Percentiles rank a stretch among this genome's conserved stretches.
phyloP scores from a whole-genome alignment of 1,284 basidiomycete species.

The Kwoniella shivajii region DNA sequence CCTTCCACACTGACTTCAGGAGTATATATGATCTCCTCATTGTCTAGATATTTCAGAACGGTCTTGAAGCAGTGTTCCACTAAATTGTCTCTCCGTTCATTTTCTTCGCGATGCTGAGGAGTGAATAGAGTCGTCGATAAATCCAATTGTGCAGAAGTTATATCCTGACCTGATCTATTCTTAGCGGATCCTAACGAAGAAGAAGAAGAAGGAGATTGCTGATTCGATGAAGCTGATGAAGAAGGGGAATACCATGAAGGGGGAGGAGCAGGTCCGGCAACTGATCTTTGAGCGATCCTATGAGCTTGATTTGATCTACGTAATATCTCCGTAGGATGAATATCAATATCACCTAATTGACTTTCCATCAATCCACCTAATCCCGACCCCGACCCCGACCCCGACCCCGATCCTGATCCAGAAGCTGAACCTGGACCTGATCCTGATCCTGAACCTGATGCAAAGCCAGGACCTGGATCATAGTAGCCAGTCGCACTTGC shows the following conservation, averaged over 20 bases:
- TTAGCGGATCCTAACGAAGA: not conserved
- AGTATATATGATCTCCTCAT: slow-evolving; percentile 14
- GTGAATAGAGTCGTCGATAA: slow-evolving; percentile 10
- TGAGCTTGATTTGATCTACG: slow-evolving; percentile 33
- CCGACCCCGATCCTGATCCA: slow-evolving; percentile 8
- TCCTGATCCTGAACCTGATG: slow-evolving; percentile 7
- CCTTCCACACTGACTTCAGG: not conserved
- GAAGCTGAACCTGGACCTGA: slow-evolving; percentile 1
- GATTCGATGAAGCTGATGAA: not conserved
- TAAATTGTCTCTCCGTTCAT: slow-evolving; percentile 7
- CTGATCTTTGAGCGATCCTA: slow-evolving; percentile 30
- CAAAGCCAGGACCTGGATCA: slow-evolving; percentile 2
- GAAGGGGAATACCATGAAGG: slow-evolving; percentile 36
- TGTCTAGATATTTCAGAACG: slow-evolving; percentile 31
- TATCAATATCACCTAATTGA: slow-evolving; percentile 24
- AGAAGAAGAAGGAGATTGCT: not conserved
- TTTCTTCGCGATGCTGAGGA: not conserved
- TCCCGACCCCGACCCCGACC: no score
- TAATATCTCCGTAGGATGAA: slow-evolving; percentile 31
- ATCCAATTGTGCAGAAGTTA: slow-evolving; percentile 8
- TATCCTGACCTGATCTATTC: not conserved
- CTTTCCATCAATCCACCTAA: slow-evolving; percentile 12
- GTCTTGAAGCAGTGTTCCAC: slow-evolving; percentile 29
- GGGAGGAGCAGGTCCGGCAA: slow-evolving; percentile 46
- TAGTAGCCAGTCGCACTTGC: slow-evolving; percentile 6